Evolutionary conservation across 169 alveolate genomes (phyloP), one percentile per base, ranked within the genome.

Genomic region (Plasmodium cynomolgi): DNA sequence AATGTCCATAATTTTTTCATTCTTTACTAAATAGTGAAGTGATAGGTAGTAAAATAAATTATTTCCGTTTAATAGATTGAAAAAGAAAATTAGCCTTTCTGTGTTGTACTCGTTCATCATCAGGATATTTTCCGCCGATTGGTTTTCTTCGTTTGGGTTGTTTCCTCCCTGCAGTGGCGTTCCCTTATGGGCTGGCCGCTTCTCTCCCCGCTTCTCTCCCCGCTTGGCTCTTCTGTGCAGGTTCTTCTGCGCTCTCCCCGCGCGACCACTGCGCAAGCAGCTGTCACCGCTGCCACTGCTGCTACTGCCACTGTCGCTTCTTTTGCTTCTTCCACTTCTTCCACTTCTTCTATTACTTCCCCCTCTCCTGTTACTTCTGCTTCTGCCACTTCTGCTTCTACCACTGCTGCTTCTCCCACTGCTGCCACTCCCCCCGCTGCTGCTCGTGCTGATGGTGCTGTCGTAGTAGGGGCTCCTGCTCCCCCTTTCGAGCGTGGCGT

Each of bases 41-140:
- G 93, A 77, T 77, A 86, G 68, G 44, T 86, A 86, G 81, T 86
- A 86, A 29, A 86, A 86, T 56, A 86, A 33, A 26, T 50, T 79
- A 86, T 86, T 86, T 31, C 93, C 93, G 81, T 86, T 86, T 17
- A 86, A 86, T 58, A 86, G 74, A 79, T 86, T 86, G 47, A 86
- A 86, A 29, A 86, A 86, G 80, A 86, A 86, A 56, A 75, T 37
- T 13, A 86, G 71, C 20, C 86, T 86, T 56, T 86, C 93, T 23
- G 93, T 86, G 72, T 86, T 75, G 41, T 86, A 41, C 41, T 86
- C 93, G 72, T 58, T 33, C 80, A 13, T 86, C 41, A 86, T 20
- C 79, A 77, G 20, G 0, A 56, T 26, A 29, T 68, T 68, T 68
- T 68, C 54, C 2, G 68, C 44, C 50, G 34, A 8, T 23, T 9